phyloP scores from a whole-genome alignment of 169 alveolate genomes.

The Eimeria necatrix region DNA sequence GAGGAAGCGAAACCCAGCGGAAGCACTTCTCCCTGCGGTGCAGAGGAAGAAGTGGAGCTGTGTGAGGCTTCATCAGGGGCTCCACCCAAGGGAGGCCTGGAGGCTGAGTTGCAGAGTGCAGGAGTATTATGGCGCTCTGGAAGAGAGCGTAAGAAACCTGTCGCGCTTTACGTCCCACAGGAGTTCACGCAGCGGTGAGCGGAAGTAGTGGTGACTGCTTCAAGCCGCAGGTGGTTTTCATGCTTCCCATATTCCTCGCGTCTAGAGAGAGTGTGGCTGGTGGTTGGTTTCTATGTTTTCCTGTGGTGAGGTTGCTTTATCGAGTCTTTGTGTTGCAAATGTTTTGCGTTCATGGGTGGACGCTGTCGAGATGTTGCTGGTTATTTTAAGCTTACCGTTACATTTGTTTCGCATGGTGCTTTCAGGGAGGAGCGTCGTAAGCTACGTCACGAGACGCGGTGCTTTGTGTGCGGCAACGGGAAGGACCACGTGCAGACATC shows the following conservation, averaged over 20 bases:
- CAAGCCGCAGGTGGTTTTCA: no score
- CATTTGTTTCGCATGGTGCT: not conserved
- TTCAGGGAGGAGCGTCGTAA: slow-evolving; percentile 88
- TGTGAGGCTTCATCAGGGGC: slow-evolving; percentile 5
- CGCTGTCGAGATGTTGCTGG: not conserved
- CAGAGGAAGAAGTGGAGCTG: slow-evolving; percentile 3
- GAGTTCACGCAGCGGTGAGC: slow-evolving; percentile 80
- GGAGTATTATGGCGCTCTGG: slow-evolving; percentile 81
- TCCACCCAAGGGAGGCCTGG: slow-evolving; percentile 69
- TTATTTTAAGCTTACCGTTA: not conserved
- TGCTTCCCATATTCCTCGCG: no score
- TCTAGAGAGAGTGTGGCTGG: no score
- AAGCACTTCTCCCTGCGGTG: slow-evolving; percentile 39
- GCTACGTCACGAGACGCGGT: slow-evolving; percentile 91
- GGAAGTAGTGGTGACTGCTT: not conserved
- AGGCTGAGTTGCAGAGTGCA: slow-evolving; percentile 78
- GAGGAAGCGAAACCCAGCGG: slow-evolving; percentile 43
- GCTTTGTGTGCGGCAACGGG: slow-evolving; percentile 93
- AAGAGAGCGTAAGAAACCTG: slow-evolving; percentile 79
- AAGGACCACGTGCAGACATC: slow-evolving; percentile 85
- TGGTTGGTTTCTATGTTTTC: no score
- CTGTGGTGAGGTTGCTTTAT: no score
- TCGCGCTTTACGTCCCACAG: slow-evolving; percentile 80
- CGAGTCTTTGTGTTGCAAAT: not conserved
- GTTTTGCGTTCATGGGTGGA: not conserved